phyloP scores from a whole-genome alignment of 805 yeast species.

The Torulaspora microellipsoides region DNA sequence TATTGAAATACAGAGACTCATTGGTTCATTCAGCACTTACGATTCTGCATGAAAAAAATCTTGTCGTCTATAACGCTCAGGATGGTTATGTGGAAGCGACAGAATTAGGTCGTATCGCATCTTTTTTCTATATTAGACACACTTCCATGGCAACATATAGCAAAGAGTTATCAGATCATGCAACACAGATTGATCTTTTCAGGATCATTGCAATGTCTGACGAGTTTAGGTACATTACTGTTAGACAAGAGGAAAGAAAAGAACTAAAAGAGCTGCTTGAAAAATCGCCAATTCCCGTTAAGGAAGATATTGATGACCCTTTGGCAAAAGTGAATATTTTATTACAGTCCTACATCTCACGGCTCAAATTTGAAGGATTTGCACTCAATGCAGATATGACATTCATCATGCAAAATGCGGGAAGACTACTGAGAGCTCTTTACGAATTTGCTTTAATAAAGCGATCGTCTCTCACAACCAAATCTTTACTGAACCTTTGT shows the following conservation, averaged over 20 bases:
- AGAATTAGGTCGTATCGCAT: constrained; percentile 77
- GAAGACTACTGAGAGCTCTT: constrained; percentile 80
- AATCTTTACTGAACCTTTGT: constrained; percentile 55
- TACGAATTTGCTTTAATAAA: constrained; percentile 68
- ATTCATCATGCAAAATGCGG: constrained; percentile 89
- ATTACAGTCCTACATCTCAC: constrained; percentile 82
- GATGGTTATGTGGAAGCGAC: constrained; percentile 51
- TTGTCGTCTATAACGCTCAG: constrained; percentile 53
- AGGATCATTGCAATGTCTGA: constrained; percentile 74
- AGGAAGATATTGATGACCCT: constrained; percentile 65
- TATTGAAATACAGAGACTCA: constrained; percentile 56
- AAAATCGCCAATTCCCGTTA: constrained; percentile 81
- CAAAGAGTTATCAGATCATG: constrained; percentile 56
- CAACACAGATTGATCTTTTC: constrained; percentile 68
- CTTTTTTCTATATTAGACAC: constrained; percentile 78
- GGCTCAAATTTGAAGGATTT: constrained; percentile 73
- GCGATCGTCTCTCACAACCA: constrained; percentile 66
- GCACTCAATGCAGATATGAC: constrained; percentile 92
- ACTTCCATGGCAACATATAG: constrained; percentile 67
- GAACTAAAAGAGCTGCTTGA: constrained; percentile 69
- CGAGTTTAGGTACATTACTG: constrained; percentile 80
- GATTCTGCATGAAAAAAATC: constrained; percentile 49
- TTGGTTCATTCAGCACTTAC: constrained; percentile 73
- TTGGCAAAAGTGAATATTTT: constrained; percentile 73
- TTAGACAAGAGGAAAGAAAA: constrained; percentile 76